Evolutionary conservation across 2,329 filamentous ascomycete genomes (phyloP), one percentile per base, ranked within the genome.

Genomic region (Diaporthe eres): DNA sequence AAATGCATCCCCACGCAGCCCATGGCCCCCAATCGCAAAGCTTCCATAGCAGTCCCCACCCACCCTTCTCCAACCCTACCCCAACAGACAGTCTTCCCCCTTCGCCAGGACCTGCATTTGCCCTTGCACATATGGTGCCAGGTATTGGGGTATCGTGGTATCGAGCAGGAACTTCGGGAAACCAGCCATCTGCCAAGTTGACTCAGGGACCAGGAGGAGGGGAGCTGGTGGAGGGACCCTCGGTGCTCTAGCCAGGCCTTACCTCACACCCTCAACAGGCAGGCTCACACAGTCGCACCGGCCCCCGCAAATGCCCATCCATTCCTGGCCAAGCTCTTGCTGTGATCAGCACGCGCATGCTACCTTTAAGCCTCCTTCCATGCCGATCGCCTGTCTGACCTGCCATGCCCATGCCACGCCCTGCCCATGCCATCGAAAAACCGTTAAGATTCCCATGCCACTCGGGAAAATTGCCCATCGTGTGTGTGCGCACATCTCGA

Each of bases 341-440:
- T 70, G 65, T 70, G 65, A 70, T 70, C 49, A 70, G 49, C 65
- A 70, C 65, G 65, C 65, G 34, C 49, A 70, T 70, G 65, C 65
- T 55, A 55, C 65, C 65, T 70, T 70, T 70, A 70, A 70, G 65
- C 65, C 65, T 70, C 65, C 65, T 34, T 70, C 34, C 49, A 70
- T 19, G 65, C 28, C 49, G 65, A 70, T 70, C 65, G 65, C 13
- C 65, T 55, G 65, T 51, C 65, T 68, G 47, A 39, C 65, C 65
- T 55, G 63, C 63, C 60, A 51, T 51, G 63, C 44, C 15, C 25
- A 39, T 68, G 61, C 53, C 57, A 25, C 37, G 55, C 22, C 37
- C 37, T 42, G 49, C 17, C 15, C 53, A 28, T 68, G 61, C 42
- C 37, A 74, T 57, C 22, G 55, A 42, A 25, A 61, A 39, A 31